phyloP scores from a whole-genome alignment of 1,139 yeast genomes.

The Pichia sp. region DNA sequence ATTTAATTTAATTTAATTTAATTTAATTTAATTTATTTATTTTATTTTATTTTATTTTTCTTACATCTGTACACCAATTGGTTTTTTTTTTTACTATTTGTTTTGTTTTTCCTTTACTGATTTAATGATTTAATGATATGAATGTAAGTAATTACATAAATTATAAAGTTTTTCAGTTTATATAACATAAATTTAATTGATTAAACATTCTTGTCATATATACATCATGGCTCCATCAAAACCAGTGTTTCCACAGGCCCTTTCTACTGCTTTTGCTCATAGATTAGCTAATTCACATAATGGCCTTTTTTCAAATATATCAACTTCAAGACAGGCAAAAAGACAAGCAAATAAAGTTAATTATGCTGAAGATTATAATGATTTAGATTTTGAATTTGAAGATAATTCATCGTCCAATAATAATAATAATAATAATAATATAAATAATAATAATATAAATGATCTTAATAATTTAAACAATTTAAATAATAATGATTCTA shows the following conservation, averaged over 20 bases:
- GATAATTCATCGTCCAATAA: conserved; percentile 29
- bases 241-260: conserved; percentile 60
- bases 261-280: conserved; percentile 62
- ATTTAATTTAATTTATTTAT: no score
- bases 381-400: conserved; percentile 52
- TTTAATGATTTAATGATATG: no score
- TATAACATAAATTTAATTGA: no score
- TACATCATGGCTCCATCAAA: conserved; percentile 14
- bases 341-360: conserved; percentile 65
- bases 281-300: conserved; percentile 53
- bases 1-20: no score
- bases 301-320: conserved; percentile 65
- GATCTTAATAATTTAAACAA: neutral
- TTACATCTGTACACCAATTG: no score
- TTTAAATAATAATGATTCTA: neutral
- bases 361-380: conserved; percentile 70
- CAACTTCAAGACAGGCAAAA: conserved; percentile 72
- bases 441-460: neutral
- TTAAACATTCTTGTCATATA: no score
- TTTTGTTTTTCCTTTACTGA: no score
- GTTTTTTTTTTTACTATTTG: no score
- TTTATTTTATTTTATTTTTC: no score
- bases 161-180: no score
- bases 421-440: neutral
- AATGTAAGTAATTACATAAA: no score